A percentile compares a stretch with the other conserved stretches of the same genome.
phyloP scores from a whole-genome alignment of 495 filamentous ascomycete genomes.

The Xylaria telfairii region DNA sequence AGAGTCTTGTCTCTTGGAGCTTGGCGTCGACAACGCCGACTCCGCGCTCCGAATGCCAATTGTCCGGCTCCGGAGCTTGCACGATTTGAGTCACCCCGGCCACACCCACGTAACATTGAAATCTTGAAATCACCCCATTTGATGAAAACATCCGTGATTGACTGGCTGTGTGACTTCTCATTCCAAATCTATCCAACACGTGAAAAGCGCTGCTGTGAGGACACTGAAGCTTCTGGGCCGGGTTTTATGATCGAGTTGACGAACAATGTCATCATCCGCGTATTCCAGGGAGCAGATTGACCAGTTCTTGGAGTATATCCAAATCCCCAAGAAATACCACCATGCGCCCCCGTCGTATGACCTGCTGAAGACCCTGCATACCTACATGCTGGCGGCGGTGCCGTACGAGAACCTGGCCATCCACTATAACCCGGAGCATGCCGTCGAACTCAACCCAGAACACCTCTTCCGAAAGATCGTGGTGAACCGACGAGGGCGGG shows the following conservation, averaged over 20 bases:
- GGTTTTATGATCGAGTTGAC: background rate
- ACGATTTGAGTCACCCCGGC: constrained; percentile 3
- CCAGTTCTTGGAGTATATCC: constrained; percentile 38
- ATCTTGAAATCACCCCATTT: background rate
- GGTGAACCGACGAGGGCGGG: constrained; percentile 54
- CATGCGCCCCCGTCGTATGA: constrained; percentile 36
- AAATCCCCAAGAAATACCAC: constrained; percentile 37
- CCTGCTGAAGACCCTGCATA: constrained; percentile 52
- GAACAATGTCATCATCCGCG: constrained; percentile 7
- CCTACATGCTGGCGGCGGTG: constrained; percentile 61
- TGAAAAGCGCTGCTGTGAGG: background rate
- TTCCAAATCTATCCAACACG: background rate
- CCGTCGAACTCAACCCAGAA: constrained; percentile 59
- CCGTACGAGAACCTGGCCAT: constrained; percentile 72
- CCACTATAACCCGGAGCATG: constrained; percentile 53
- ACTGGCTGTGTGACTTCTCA: background rate
- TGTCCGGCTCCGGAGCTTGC: constrained; percentile 15
- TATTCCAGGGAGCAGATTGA: constrained; percentile 27
- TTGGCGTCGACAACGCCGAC: background rate
- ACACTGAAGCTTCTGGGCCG: background rate
- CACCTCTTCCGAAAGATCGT: constrained; percentile 69
- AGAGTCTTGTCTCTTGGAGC: background rate
- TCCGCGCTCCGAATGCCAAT: background rate
- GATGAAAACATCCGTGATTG: background rate
- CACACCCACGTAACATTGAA: no score